phyloP scores from a whole-genome alignment of 371 early-diverging fungal species.

The Coemansia sp. region DNA sequence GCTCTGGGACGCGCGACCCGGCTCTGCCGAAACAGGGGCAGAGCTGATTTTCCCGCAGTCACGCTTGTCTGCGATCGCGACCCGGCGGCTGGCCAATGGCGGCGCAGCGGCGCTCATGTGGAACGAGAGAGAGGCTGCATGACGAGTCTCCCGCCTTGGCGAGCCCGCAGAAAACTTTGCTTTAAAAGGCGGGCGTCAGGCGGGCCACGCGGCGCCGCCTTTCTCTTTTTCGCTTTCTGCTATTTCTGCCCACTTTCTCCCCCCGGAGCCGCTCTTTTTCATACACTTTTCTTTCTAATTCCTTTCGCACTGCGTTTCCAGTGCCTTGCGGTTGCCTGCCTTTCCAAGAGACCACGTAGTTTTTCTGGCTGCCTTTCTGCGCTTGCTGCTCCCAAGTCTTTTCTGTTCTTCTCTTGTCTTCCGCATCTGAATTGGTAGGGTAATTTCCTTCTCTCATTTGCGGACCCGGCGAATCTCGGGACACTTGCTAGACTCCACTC shows the following conservation, averaged over 20 bases:
- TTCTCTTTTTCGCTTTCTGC: conserved; percentile 11
- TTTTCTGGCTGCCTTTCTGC: neutral
- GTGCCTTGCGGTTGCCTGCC: neutral
- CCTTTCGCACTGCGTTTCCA: neutral
- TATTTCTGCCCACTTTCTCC: conserved; percentile 5
- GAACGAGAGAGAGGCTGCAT: conserved; percentile 8
- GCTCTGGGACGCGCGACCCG: too few relatives aligned
- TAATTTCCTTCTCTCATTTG: neutral
- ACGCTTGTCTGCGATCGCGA: conserved; percentile 1
- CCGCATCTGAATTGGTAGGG: conserved; percentile 1
- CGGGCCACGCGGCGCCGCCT: conserved; percentile 8
- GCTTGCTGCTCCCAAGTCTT: conserved; percentile 1
- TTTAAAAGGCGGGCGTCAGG: conserved; percentile 8
- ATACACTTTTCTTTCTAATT: neutral
- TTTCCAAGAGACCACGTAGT: neutral
- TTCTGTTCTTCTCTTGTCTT: neutral
- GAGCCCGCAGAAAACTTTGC: conserved; percentile 7
- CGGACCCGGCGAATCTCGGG: neutral
- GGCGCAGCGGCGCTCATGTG: conserved; percentile 8
- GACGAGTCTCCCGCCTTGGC: neutral
- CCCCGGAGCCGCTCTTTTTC: conserved; percentile 5
- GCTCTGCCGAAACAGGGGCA: too few relatives aligned
- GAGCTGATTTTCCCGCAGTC: neutral
- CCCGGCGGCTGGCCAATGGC: conserved; percentile 13
- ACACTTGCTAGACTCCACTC: neutral